Evolutionary conservation across 2,329 filamentous ascomycete genomes (phyloP).

Genomic region (Colletotrichum sp.): DNA sequence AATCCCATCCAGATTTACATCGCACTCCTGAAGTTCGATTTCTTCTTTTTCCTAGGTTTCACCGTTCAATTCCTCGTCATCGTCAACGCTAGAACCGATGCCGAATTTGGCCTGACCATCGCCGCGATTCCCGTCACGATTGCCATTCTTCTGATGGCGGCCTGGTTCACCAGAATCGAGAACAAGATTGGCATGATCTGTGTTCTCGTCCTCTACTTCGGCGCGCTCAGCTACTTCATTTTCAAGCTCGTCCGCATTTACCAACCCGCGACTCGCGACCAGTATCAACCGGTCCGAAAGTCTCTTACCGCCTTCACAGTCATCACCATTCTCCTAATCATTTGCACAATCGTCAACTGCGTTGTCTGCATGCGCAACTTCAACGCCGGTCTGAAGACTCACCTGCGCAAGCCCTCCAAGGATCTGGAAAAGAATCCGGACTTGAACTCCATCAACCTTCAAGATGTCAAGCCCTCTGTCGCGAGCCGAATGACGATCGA

Average conservation of each 20-base stretch:
- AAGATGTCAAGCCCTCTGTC: slow-evolving; percentile 61
- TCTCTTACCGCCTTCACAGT: slow-evolving; percentile 93
- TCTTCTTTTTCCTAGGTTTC: slow-evolving; percentile 99
- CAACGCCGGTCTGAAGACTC: slow-evolving; percentile 84
- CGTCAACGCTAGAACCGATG: slow-evolving; percentile 70
- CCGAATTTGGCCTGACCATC: slow-evolving; percentile 86
- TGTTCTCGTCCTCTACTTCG: slow-evolving; percentile 86
- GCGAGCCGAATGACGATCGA: slow-evolving; percentile 68
- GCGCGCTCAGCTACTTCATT: slow-evolving; percentile 90
- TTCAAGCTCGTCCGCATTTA: slow-evolving; percentile 99
- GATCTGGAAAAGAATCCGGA: slow-evolving; percentile 60
- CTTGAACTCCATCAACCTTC: slow-evolving; percentile 58
- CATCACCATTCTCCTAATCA: slow-evolving; percentile 86
- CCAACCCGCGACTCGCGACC: slow-evolving; percentile 58
- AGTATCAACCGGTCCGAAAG: slow-evolving; percentile 80
- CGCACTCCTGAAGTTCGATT: slow-evolving; percentile 96
- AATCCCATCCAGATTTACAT: slow-evolving; percentile 80
- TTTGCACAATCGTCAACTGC: slow-evolving; percentile 87
- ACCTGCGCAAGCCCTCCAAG: slow-evolving; percentile 66
- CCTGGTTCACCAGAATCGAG: slow-evolving; percentile 84
- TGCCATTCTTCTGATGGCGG: slow-evolving; percentile 82
- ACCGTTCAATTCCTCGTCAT: slow-evolving; percentile 98
- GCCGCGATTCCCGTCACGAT: slow-evolving; percentile 93
- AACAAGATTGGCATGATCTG: slow-evolving; percentile 77
- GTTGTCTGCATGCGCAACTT: slow-evolving; percentile 92